Percentiles rank a stretch among this genome's conserved stretches.
These are phyloP conservation scores for Emmonsiellopsis sp. DNA, from an alignment of 2,329 filamentous ascomycete species.

Conservation along the genomic window DNA sequence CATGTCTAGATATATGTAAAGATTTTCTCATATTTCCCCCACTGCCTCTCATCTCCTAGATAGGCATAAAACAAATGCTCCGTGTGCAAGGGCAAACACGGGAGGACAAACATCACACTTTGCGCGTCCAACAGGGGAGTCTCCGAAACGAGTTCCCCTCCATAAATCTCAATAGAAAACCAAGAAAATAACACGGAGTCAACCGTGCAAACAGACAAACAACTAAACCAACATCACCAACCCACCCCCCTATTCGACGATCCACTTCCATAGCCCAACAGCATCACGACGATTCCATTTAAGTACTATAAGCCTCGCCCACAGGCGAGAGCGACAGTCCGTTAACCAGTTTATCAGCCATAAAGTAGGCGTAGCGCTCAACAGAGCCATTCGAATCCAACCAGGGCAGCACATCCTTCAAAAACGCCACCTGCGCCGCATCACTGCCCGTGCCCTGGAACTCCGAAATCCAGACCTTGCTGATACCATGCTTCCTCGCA, in stretches of 20 bases:
- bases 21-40: too few relatives aligned
- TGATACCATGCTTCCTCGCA: conserved; percentile 24
- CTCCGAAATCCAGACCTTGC: conserved; percentile 39
- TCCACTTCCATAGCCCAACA: neutral
- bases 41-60: too few relatives aligned
- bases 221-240: too few relatives aligned
- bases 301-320: conserved; percentile 22
- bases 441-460: conserved; percentile 27
- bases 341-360: conserved; percentile 8
- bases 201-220: too few relatives aligned
- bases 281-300: neutral
- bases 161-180: too few relatives aligned
- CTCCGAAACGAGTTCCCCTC: too few relatives aligned
- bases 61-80: too few relatives aligned
- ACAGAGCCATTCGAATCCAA: conserved; percentile 30
- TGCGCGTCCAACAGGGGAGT: too few relatives aligned
- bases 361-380: conserved; percentile 36
- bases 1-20: too few relatives aligned
- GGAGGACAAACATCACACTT: too few relatives aligned
- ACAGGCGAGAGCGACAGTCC: conserved; percentile 12
- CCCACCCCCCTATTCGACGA: neutral
- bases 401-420: conserved; percentile 30
- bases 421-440: conserved; percentile 23
- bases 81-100: too few relatives aligned
- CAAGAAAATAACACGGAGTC: too few relatives aligned